These are phyloP conservation scores for Neurospora sublineolata DNA, from an alignment of 495 filamentous ascomycete genomes.

Conservation along the genomic window DNA sequence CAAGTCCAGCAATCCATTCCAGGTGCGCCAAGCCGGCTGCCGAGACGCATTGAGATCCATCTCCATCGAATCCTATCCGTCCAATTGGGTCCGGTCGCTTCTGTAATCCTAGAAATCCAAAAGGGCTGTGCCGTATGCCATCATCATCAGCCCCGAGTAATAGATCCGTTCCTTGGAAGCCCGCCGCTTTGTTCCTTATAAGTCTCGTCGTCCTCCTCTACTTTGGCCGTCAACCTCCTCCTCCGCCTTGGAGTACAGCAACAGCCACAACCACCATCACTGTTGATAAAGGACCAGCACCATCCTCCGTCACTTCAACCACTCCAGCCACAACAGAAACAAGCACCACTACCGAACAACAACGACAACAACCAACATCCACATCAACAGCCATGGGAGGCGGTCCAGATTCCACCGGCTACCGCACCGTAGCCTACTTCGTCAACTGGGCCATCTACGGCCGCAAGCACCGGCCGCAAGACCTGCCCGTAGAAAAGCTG, in stretches of 20 bases:
- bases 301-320: not conserved
- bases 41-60: not conserved
- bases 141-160: not conserved
- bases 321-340: not conserved
- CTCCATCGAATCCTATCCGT: not conserved
- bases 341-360: not conserved
- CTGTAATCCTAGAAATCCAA: not conserved
- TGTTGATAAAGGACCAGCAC: not conserved
- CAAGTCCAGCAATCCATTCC: not conserved
- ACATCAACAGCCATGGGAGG: constrained; percentile 32
- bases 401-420: constrained; percentile 30
- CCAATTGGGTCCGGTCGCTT: not conserved
- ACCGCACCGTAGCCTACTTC: constrained; percentile 69
- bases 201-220: not conserved
- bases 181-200: not conserved
- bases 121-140: not conserved
- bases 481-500: constrained; percentile 75
- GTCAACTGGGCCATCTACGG: constrained; percentile 95
- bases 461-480: constrained; percentile 74
- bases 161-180: not conserved
- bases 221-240: not conserved
- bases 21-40: not conserved
- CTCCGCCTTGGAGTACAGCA: not conserved
- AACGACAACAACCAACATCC: constrained; percentile 2
- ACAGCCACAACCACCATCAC: not conserved